A percentile compares a stretch with the other conserved stretches of the same genome.
phyloP scores from a whole-genome alignment of 2,329 filamentous ascomycete genomes.

The Teratosphaeria epicoccoides region DNA sequence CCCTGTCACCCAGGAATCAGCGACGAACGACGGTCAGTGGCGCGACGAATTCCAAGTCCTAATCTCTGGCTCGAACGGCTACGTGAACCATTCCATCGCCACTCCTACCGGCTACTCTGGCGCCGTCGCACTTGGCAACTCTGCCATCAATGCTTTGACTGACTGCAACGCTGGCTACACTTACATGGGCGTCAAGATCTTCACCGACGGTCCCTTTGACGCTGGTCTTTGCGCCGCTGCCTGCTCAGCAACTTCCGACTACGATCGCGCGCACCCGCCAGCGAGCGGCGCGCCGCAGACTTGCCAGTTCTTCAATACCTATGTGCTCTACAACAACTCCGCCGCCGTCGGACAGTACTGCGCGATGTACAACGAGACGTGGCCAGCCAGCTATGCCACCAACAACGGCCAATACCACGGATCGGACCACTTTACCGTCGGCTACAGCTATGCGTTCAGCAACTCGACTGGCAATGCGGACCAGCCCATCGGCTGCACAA shows the following conservation, averaged over 20 bases:
- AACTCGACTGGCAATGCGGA: conserved; percentile 10
- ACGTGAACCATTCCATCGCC: conserved; percentile 20
- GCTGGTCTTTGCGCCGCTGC: conserved; percentile 16
- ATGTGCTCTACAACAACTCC: conserved; percentile 21
- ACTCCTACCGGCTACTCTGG: conserved; percentile 14
- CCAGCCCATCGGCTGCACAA: conserved; percentile 7
- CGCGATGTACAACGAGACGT: conserved; percentile 16
- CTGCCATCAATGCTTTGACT: conserved; percentile 22
- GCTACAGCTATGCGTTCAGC: conserved; percentile 11
- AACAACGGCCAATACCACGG: conserved; percentile 17
- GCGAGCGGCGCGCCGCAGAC: conserved; percentile 11
- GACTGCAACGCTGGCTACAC: conserved; percentile 22
- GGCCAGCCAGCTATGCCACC: conserved; percentile 15
- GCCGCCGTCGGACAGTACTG: conserved; percentile 21
- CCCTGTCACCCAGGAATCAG: conserved; percentile 5
- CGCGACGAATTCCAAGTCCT: conserved; percentile 18
- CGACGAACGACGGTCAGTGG: conserved; percentile 14
- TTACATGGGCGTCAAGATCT: conserved; percentile 16
- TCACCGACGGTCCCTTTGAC: conserved; percentile 13
- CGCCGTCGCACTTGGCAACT: conserved; percentile 13
- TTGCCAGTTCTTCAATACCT: conserved; percentile 27
- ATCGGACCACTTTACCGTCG: conserved; percentile 13
- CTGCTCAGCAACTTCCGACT: conserved; percentile 14
- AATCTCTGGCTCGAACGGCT: conserved; percentile 16
- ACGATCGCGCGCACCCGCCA: conserved; percentile 17